A percentile compares a stretch with the other conserved stretches of the same genome.
Conservation (phyloP, 805 yeast species). For the Myxozyma neglecta region DNA sequence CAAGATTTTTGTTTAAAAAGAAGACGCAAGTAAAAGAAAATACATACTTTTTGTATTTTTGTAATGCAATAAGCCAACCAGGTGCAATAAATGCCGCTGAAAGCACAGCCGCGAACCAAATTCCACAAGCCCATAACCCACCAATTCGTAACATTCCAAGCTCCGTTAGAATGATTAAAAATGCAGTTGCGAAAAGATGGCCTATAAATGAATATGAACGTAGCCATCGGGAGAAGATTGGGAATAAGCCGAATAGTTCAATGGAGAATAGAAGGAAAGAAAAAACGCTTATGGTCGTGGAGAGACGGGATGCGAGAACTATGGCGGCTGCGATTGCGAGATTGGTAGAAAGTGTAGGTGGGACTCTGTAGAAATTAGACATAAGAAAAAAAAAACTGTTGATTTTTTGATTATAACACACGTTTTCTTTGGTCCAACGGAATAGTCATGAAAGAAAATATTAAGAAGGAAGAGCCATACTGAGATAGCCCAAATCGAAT, state of each 20-base stretch:
- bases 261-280: slow-evolving; percentile 76
- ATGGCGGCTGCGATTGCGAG: slow-evolving; percentile 81
- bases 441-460: slow-evolving; percentile 66
- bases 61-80: slow-evolving; percentile 65
- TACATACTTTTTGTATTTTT: slow-evolving; percentile 61
- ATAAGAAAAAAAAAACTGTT: neutral
- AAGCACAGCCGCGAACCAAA: slow-evolving; percentile 55
- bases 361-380: slow-evolving; percentile 25
- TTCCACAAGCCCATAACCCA: slow-evolving; percentile 45
- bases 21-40: neutral
- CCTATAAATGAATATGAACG: slow-evolving; percentile 42
- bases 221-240: slow-evolving; percentile 64
- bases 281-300: slow-evolving; percentile 73
- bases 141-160: slow-evolving; percentile 43
- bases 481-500: slow-evolving; percentile 91
- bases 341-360: slow-evolving; percentile 71
- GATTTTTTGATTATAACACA: neutral
- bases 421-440: slow-evolving; percentile 44
- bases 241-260: slow-evolving; percentile 69
- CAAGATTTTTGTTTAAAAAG: neutral
- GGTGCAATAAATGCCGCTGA: slow-evolving; percentile 62
- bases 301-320: slow-evolving; percentile 83
- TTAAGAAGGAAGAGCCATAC: slow-evolving; percentile 75
- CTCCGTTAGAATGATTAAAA: slow-evolving; percentile 36
- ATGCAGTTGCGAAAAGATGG: slow-evolving; percentile 20